phyloP scores from a whole-genome alignment of 257 asterid species.

The Gentiana straminea region DNA sequence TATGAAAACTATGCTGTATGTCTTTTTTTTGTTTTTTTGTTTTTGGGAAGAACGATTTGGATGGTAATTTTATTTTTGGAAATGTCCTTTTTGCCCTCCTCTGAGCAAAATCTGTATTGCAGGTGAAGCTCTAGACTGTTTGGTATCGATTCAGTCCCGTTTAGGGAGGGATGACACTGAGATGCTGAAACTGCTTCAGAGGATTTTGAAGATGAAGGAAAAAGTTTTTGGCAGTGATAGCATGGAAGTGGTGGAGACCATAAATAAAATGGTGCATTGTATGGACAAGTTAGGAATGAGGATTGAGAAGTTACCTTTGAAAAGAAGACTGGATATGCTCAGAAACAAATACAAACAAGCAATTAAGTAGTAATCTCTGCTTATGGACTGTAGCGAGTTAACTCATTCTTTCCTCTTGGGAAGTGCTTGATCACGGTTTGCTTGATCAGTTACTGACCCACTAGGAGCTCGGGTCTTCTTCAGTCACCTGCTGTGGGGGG shows the following conservation, averaged over 20 bases:
- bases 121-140: conserved; percentile 97
- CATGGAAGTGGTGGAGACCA: conserved; percentile 61
- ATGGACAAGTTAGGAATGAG: conserved; percentile 58
- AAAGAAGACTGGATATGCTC: conserved; percentile 53
- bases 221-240: conserved; percentile 61
- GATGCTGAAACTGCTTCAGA: conserved; percentile 54
- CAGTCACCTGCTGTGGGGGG: too few species aligned
- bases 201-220: conserved; percentile 77
- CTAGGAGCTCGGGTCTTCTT: too few species aligned
- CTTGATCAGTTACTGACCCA: too few species aligned
- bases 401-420: too few species aligned
- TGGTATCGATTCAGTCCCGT: conserved; percentile 65
- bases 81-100: conserved; percentile 8
- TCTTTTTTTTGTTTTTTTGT: background rate
- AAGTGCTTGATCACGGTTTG: too few species aligned
- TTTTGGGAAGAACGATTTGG: background rate
- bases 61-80: background rate
- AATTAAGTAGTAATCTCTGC: conserved; percentile 22
- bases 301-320: conserved; percentile 57
- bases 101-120: conserved; percentile 12
- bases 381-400: background rate
- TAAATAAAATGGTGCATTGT: conserved; percentile 58
- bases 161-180: conserved; percentile 47
- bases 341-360: conserved; percentile 41
- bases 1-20: background rate